phyloP scores from a whole-genome alignment of 306 rosid genomes.

The Hippophae gyantsensis region DNA sequence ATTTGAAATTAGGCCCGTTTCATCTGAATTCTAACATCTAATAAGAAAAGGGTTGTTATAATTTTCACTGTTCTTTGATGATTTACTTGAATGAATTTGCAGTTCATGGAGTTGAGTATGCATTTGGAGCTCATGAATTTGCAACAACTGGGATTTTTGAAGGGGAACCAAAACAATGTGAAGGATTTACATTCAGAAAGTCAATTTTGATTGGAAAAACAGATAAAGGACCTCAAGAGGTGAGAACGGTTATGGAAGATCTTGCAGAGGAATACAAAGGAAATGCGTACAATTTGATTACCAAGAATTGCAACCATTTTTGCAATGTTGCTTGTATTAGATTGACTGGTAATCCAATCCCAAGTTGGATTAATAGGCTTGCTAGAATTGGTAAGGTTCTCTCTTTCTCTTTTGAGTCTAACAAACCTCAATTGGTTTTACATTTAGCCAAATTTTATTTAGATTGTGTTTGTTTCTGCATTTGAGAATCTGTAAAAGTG shows the following conservation, averaged over 20 bases:
- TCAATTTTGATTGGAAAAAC: constrained; percentile 75
- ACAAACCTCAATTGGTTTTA: no score
- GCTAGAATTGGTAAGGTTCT: constrained; percentile 64
- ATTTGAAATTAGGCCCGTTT: no score
- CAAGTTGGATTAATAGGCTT: constrained; percentile 91
- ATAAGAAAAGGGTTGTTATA: no score
- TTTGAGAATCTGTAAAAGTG: no score
- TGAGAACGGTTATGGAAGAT: constrained; percentile 54
- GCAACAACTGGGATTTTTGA: constrained; percentile 81
- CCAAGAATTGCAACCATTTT: constrained; percentile 89
- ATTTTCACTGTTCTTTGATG: no score
- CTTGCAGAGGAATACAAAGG: constrained; percentile 61
- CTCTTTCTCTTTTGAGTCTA: no score
- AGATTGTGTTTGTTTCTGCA: neutral
- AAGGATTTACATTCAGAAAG: constrained; percentile 70
- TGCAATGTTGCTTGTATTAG: constrained; percentile 65
- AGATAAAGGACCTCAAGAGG: constrained; percentile 37
- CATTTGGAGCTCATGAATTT: constrained; percentile 82
- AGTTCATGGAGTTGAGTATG: constrained; percentile 73
- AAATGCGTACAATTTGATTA: constrained; percentile 73
- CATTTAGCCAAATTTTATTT: no score
- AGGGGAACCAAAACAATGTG: constrained; percentile 77
- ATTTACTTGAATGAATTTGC: neutral
- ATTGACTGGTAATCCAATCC: constrained; percentile 72
- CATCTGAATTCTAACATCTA: no score